Base-by-base conservation (phyloP, 192 early-diverging fungal genomes). In the Dissophora globulifera region DNA sequence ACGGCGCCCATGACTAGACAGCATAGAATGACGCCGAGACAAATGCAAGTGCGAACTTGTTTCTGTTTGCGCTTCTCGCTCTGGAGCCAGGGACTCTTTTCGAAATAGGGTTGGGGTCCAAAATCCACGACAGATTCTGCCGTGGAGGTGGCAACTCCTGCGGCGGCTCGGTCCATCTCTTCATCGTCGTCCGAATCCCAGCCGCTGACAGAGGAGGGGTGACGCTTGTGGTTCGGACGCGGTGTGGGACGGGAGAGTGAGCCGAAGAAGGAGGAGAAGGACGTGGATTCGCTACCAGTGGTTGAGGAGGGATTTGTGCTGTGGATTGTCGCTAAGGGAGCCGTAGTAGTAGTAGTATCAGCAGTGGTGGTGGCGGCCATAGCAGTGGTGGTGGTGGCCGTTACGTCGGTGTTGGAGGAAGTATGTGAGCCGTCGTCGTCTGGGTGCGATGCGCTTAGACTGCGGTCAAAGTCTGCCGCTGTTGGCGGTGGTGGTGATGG, bases 181-280 rank as follows among this genome's bases (percentile, higher is more conserved):
- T 74, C 61, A n/a, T 76, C 72, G 22, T 76, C 72, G 20, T 67
- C 72, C 1, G 72, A 76, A 48, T 67, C 64, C 72, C 72, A 76
- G 3, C 72, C 63, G 3, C 29, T 20, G n/a, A 76, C 58, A 19
- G 64, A 76, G 4, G 72, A 67, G 16, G 61, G 17, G 13, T 48
- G 46, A 12, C 26, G 20, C 40, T 47, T 53, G 10, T 27, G 52
- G 11, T 41, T 41, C 6, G 20, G 27, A 29, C 31, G 27, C 16
- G 27, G 2, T 6, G 25, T 52, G 8, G 46, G 50, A 23, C 27
- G 63, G 48, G 58, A 72, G 38, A 74, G 20, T 16, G 54, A 58
- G 1, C 49, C 55, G 12, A 64, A 15, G 20, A 51, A 20, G 0
- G 69, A 74, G 1, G 46, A 62, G 52, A n/a, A n/a, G n/a, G n/a